A percentile compares a stretch with the other conserved stretches of the same genome.
phyloP scores from a whole-genome alignment of 192 early-diverging fungal species.

The Linnemannia exigua region DNA sequence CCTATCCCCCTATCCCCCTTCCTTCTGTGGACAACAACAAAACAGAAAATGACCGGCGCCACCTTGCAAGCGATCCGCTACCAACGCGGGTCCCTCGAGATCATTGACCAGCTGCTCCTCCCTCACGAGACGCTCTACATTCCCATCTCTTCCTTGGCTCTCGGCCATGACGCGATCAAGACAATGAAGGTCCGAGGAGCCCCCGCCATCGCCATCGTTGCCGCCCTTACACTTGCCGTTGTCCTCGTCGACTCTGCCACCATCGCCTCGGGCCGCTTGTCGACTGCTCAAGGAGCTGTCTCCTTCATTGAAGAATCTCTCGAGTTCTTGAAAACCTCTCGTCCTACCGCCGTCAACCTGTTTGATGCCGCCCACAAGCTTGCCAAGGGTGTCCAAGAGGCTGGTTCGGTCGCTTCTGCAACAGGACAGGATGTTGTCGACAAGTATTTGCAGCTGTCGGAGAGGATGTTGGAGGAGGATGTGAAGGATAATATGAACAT shows the following conservation, averaged over 20 bases:
- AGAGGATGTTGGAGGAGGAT: slow-evolving; percentile 89
- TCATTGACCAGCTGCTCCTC: slow-evolving; percentile 94
- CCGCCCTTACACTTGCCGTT: slow-evolving; percentile 90
- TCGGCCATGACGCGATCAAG: slow-evolving; percentile 90
- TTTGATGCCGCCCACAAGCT: slow-evolving; percentile 86
- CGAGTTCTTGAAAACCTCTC: slow-evolving; percentile 87
- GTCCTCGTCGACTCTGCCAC: slow-evolving; percentile 65
- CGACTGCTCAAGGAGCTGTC: slow-evolving; percentile 56
- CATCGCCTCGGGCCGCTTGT: slow-evolving; percentile 6
- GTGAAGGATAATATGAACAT: slow-evolving; percentile 91
- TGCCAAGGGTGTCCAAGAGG: slow-evolving; percentile 47
- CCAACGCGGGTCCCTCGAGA: slow-evolving; percentile 68
- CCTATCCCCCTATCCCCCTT: no score
- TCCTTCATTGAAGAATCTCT: slow-evolving; percentile 71
- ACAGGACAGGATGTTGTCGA: slow-evolving; percentile 62
- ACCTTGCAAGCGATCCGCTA: slow-evolving; percentile 71
- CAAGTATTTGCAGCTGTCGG: slow-evolving; percentile 80
- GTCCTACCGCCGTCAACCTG: slow-evolving; percentile 97
- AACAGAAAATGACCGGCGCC: slow-evolving; percentile 33
- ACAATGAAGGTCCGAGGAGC: slow-evolving; percentile 95
- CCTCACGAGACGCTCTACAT: slow-evolving; percentile 89
- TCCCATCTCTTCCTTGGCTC: slow-evolving; percentile 67
- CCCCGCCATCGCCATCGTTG: slow-evolving; percentile 98
- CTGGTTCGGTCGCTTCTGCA: slow-evolving; percentile 22
- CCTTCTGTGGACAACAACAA: no score